phyloP scores from a whole-genome alignment of 148 eudicot species.

The Arctostaphylos glauca region DNA sequence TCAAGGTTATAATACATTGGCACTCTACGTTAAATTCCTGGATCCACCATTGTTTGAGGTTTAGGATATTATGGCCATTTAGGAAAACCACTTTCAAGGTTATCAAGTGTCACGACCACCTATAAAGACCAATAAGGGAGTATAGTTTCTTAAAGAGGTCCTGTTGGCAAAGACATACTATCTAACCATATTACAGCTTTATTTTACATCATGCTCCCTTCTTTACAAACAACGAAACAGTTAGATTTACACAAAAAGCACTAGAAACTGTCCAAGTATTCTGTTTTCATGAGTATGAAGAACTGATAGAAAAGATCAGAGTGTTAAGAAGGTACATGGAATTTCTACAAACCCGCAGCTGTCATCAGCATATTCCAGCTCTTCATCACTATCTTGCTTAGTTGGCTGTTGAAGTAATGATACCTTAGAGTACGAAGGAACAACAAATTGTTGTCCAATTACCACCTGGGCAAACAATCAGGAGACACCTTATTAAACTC shows the following conservation, averaged over 20 bases:
- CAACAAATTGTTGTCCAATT: conserved; percentile 68
- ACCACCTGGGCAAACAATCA: conserved; percentile 48
- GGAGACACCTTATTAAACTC: conserved; percentile 14
- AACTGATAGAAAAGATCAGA: not conserved
- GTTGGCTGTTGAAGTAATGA: conserved; percentile 80
- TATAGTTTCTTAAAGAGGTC: not conserved
- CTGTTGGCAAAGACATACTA: not conserved
- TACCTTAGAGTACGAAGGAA: conserved; percentile 94
- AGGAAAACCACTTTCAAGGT: too few relatives aligned
- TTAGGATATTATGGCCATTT: not conserved
- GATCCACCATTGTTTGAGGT: conserved; percentile 2
- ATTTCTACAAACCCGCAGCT: conserved; percentile 53
- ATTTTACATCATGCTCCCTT: not conserved
- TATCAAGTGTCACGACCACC: not conserved
- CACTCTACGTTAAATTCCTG: not conserved
- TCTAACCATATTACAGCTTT: not conserved
- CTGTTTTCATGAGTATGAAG: not conserved
- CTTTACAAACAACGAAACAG: not conserved
- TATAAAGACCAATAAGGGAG: not conserved
- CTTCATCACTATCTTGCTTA: conserved; percentile 93
- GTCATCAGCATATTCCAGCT: conserved; percentile 90
- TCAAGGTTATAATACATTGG: not conserved
- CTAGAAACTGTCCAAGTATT: not conserved
- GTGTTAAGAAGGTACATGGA: conserved; percentile 42
- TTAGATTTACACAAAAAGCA: not conserved